phyloP scores from a whole-genome alignment of 2,329 filamentous ascomycete genomes.

The Fusarium subglutinans region DNA sequence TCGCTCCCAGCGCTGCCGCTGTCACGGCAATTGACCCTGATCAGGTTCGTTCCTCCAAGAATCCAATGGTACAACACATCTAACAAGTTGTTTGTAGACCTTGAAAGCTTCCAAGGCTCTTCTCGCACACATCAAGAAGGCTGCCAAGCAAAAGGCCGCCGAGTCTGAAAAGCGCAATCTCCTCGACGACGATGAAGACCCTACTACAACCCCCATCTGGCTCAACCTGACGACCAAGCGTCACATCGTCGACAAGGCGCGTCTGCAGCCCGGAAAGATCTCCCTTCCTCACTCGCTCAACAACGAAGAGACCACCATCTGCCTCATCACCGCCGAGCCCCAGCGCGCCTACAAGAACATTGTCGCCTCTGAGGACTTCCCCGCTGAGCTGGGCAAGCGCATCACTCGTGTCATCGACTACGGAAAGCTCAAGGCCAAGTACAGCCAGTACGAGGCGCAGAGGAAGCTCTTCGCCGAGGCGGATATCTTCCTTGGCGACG shows the following conservation, averaged over 20 bases:
- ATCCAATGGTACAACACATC: neutral
- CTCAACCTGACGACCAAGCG: conserved; percentile 72
- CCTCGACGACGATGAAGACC: conserved; percentile 57
- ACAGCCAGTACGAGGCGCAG: conserved; percentile 86
- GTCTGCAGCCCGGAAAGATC: conserved; percentile 87
- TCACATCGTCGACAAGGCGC: conserved; percentile 75
- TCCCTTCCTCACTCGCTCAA: conserved; percentile 79
- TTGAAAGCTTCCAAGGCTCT: conserved; percentile 72
- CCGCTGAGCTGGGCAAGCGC: conserved; percentile 69
- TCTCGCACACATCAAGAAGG: conserved; percentile 68
- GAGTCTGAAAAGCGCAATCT: conserved; percentile 65
- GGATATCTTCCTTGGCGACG: conserved; percentile 93
- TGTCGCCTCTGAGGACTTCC: conserved; percentile 77
- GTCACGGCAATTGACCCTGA: conserved; percentile 52
- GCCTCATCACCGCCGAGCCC: conserved; percentile 82
- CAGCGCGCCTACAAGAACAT: conserved; percentile 93
- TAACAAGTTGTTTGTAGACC: conserved; percentile 52
- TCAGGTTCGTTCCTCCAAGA: conserved; percentile 46
- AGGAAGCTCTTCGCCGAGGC: conserved; percentile 86
- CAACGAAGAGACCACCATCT: conserved; percentile 74
- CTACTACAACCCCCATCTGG: conserved; percentile 65
- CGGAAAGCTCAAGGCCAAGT: conserved; percentile 82
- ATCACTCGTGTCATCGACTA: conserved; percentile 83
- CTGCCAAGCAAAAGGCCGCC: conserved; percentile 57
- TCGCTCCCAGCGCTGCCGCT: conserved; percentile 45